Percentiles rank a stretch among this genome's conserved stretches.
These are phyloP conservation scores for Oryza punctata DNA, from an alignment of 176 grass and related monocot genomes.

Conservation along the genomic window DNA sequence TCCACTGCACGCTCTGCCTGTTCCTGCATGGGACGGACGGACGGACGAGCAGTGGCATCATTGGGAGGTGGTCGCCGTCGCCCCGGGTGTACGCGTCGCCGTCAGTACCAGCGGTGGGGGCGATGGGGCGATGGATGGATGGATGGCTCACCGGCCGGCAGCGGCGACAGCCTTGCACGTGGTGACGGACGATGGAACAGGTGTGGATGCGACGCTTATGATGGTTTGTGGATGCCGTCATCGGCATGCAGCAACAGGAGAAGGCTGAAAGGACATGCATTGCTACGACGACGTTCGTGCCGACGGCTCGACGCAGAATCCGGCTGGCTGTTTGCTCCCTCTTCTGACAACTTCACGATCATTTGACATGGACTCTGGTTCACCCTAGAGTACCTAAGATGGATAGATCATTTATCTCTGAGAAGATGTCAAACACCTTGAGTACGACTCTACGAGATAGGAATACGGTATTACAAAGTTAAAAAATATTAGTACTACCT, in stretches of 20 bases:
- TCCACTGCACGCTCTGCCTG: not conserved
- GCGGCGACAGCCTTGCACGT: constrained; percentile 38
- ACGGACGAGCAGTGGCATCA: not conserved
- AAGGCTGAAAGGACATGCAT: not conserved
- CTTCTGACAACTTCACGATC: too few species aligned
- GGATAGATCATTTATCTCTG: too few species aligned
- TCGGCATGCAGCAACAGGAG: not conserved
- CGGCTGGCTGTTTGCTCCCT: too few species aligned
- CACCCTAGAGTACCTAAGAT: too few species aligned
- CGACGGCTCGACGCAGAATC: not conserved
- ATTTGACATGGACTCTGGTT: too few species aligned
- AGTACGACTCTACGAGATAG: too few species aligned
- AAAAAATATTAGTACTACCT: too few species aligned
- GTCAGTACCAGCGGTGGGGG: not conserved
- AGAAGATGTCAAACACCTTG: too few species aligned
- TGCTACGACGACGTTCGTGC: not conserved
- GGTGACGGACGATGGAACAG: constrained; percentile 35
- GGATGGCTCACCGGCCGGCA: not conserved
- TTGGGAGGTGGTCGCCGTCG: constrained; percentile 1
- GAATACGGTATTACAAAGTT: too few species aligned
- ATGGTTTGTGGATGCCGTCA: constrained; percentile 14
- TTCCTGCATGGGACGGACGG: constrained; percentile 3
- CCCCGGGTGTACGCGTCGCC: not conserved
- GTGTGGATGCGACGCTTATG: constrained; percentile 13
- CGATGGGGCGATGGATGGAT: not conserved